Percentiles rank a stretch among this genome's conserved stretches.
Conservation (phyloP, 2,329 filamentous ascomycete genomes). For the Ophiostoma perfectum region DNA sequence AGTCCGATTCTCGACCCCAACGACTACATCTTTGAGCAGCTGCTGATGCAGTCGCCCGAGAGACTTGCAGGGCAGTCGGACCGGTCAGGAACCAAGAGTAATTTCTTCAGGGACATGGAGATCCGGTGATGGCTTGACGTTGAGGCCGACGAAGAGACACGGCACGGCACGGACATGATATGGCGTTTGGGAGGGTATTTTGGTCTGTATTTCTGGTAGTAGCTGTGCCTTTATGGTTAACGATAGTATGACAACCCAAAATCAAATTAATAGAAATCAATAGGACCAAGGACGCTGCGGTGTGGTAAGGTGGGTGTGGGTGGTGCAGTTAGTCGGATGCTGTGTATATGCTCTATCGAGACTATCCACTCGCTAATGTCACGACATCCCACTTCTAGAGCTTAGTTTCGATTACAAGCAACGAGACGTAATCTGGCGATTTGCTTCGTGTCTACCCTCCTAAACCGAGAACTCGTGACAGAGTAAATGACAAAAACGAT, state of each 20-base stretch:
- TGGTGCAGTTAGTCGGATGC: neutral
- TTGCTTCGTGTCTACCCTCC: too few relatives aligned
- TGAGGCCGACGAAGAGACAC: neutral
- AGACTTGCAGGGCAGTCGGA: slow-evolving; percentile 30
- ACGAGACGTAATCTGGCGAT: too few relatives aligned
- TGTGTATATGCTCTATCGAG: neutral
- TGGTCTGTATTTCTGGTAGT: neutral
- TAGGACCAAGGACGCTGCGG: too few relatives aligned
- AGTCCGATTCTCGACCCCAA: slow-evolving; percentile 29
- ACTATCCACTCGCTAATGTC: neutral
- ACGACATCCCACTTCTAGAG: neutral
- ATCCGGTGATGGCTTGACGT: slow-evolving; percentile 33
- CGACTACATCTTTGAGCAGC: slow-evolving; percentile 34
- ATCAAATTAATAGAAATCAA: neutral
- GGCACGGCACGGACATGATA: neutral
- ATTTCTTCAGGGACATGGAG: slow-evolving; percentile 40
- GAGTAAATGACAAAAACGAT: neutral
- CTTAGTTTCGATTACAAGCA: neutral
- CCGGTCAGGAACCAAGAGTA: slow-evolving; percentile 33
- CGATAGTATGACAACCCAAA: neutral
- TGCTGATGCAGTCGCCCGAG: slow-evolving; percentile 31
- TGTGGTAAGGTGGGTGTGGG: neutral
- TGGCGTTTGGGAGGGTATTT: neutral
- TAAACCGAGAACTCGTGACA: neutral
- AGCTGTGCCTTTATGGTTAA: neutral